Evolutionary conservation across 1,284 basidiomycete species (phyloP), one percentile per base, ranked within the genome.

Genomic region (Mycena citricolor): DNA sequence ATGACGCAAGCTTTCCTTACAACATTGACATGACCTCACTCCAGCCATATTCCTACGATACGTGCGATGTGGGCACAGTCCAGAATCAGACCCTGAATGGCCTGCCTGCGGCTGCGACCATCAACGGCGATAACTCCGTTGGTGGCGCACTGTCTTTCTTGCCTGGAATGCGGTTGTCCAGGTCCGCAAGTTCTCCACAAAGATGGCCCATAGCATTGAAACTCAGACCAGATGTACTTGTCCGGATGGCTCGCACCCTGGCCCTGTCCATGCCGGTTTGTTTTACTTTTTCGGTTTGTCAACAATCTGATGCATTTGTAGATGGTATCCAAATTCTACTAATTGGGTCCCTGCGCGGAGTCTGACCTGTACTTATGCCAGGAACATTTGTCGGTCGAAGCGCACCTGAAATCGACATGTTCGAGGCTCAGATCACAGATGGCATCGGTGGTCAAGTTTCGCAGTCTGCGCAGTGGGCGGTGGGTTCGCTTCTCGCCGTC

Each of bases 171-270:
- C 74, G 80, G 28, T 69, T 94, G 7, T 90, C 86, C 1, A n/a
- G n/a, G n/a, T n/a, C n/a, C n/a, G n/a, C n/a, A n/a, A n/a, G n/a
- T n/a, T n/a, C n/a, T n/a, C n/a, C n/a, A n/a, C n/a, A n/a, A n/a
- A n/a, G n/a, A n/a, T n/a, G n/a, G n/a, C n/a, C n/a, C n/a, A n/a
- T n/a, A n/a, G n/a, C n/a, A n/a, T n/a, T n/a, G n/a, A n/a, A n/a
- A n/a, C n/a, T n/a, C n/a, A n/a, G n/a, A n/a, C n/a, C n/a, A 69
- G 84, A 13, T 94, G 90, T 62, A 92, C 90, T 1, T 94, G 90
- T 57, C 64, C 70, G 0, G 77, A 78, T 13, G 82, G 88, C 57
- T 69, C 70, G 5, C 90, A 93, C 62, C 90, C 90, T 0, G 90
- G 90, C 0, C 90, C 90, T 19, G 66, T 76, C 29, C 71, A 77